phyloP scores from a whole-genome alignment of 1,284 basidiomycete genomes.

The Sporisorium exsertum region DNA sequence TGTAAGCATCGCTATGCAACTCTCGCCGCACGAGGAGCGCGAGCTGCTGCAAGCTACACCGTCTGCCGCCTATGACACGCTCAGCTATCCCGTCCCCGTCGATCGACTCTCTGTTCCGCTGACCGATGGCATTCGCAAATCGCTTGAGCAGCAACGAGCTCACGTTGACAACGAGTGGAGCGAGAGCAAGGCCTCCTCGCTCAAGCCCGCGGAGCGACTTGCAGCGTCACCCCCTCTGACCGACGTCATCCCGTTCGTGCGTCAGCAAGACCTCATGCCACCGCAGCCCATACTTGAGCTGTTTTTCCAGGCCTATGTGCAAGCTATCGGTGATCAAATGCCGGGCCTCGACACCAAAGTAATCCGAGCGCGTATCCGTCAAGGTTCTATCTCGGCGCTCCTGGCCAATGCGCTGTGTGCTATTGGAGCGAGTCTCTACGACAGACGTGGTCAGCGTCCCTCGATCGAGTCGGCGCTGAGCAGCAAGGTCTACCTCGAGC shows the following conservation, averaged over 20 bases:
- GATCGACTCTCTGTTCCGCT: slow-evolving; percentile 37
- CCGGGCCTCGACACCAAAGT: slow-evolving; percentile 38
- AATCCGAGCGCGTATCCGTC: slow-evolving; percentile 22
- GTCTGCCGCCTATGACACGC: slow-evolving; percentile 24
- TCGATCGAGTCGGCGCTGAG: slow-evolving; percentile 12
- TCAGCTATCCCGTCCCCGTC: slow-evolving; percentile 43
- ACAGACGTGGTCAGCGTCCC: slow-evolving; percentile 17
- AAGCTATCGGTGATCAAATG: slow-evolving; percentile 40
- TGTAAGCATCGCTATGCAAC: slow-evolving; percentile 29
- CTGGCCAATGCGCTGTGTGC: slow-evolving; percentile 44
- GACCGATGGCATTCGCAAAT: slow-evolving; percentile 12
- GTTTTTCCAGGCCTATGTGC: slow-evolving; percentile 29
- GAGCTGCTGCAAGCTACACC: slow-evolving; percentile 26
- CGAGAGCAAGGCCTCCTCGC: not conserved
- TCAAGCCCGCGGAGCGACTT: slow-evolving; percentile 6
- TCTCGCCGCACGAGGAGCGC: slow-evolving; percentile 17
- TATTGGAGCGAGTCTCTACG: slow-evolving; percentile 37
- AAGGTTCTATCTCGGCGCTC: slow-evolving; percentile 37
- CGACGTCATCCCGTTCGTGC: slow-evolving; percentile 25
- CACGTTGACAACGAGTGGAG: not conserved
- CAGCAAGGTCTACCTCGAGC: slow-evolving; percentile 34
- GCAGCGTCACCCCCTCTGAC: slow-evolving; percentile 4
- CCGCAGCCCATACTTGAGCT: slow-evolving; percentile 16
- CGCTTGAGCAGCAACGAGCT: slow-evolving; percentile 1
- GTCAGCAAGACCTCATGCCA: slow-evolving; percentile 36